Base-by-base conservation (phyloP, 116 monocot genomes). In the Iris pallida region DNA sequence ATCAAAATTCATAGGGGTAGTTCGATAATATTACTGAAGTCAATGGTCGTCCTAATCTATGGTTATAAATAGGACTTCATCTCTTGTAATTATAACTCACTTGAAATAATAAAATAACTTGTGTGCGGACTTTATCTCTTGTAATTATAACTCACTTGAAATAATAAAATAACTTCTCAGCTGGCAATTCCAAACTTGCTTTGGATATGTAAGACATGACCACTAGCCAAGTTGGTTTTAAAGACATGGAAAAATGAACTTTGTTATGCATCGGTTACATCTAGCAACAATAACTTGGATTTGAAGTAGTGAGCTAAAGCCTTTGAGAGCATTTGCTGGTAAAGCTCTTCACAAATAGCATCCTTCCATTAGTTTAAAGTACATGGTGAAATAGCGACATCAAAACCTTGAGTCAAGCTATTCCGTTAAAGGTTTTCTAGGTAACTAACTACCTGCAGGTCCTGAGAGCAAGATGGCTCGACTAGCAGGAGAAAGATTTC, bases 201-300 rank as follows among this genome's bases (percentile, higher is more conserved):
- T 61, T 93, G 91, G 46, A 99, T 82, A 93, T 93, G 90, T 52
- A 47, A 66, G 18, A 51, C 54, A 63, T 66, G 13, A 12, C 30
- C 16, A 57, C 40, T 14, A 7, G 19, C 15, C 47, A 59, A 68
- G 59, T 83, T 43, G 65, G 20, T 41, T 53, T 41, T 69, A 12
- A 17, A 41, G 16, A 48, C 2, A 57, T 64, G 3, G 54, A 46
- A 71, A 45, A 53, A 8, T 0, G 60, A 55, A 45, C 4, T 9
- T 48, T 40, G n/a, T n/a, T 63, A 15, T 48, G 8, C 6, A 65
- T 93, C 90, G 8, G 84, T 82, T 14, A 81, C 78, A 77, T 99
- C 99, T 41, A 99, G 73, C 65, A 99, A 59, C 46, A 99, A 68
- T 73, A 99, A 72, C 42, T 88, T 90, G 45, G 99, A 81, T 66